Evolutionary conservation across 176 grass and related monocot genomes (phyloP).

Genomic region (Avena insularis): DNA sequence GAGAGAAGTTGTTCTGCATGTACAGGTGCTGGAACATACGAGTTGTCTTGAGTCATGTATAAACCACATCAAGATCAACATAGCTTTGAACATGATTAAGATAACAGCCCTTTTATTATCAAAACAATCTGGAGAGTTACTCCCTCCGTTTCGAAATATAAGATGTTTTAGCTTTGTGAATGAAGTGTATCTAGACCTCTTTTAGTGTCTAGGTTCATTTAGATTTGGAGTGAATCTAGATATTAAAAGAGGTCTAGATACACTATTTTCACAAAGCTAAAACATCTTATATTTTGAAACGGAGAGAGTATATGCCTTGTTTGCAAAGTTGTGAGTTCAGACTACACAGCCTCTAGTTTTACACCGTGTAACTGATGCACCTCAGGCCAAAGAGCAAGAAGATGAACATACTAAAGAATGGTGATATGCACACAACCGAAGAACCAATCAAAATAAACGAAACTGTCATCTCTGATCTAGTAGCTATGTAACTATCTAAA

Average conservation of each 20-base stretch:
- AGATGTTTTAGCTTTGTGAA: too few species aligned
- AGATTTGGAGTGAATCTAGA: too few species aligned
- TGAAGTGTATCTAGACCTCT: too few species aligned
- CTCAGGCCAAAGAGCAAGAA: conserved; percentile 30
- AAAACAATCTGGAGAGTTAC: conserved; percentile 14
- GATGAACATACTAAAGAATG: conserved; percentile 48
- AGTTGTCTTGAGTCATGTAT: too few species aligned
- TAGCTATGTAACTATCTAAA: background rate
- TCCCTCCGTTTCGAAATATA: too few species aligned
- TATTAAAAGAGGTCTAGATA: too few species aligned
- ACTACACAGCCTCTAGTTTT: conserved; percentile 8
- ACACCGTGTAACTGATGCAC: conserved; percentile 16
- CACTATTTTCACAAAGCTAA: too few species aligned
- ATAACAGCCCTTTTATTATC: conserved; percentile 37
- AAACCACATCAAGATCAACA: background rate
- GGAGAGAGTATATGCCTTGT: background rate
- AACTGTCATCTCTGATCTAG: conserved; percentile 39
- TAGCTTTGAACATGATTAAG: background rate
- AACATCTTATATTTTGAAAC: too few species aligned
- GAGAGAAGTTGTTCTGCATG: background rate
- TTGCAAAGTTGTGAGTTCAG: conserved; percentile 20
- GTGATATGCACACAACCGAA: conserved; percentile 27
- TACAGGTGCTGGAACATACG: background rate
- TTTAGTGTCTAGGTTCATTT: too few species aligned
- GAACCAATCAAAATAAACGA: conserved; percentile 19